Evolutionary conservation across 148 eudicot species (phyloP), one percentile per base, ranked within the genome.

Genomic region (Euryodendron excelsum): DNA sequence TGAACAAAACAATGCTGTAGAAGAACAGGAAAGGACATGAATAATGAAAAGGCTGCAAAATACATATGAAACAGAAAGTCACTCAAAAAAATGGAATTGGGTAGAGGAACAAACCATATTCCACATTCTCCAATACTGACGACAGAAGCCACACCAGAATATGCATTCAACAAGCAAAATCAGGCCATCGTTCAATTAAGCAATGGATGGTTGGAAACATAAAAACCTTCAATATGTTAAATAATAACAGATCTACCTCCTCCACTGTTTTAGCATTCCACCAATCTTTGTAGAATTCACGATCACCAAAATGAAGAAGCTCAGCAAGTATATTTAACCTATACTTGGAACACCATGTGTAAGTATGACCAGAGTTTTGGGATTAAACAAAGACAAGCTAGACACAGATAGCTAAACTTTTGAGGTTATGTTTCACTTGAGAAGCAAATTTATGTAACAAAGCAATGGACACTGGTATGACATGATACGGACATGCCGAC

Each of bases 41-140:
- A 73, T 59, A 21, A 73, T 36, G 30, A 48, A 62, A 72, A 72
- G 18, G 74, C 9, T 56, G 47, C 33, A 82, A 66, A 61, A 12
- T 28, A 56, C 14, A 64, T 34, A 48, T 59, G 25, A 62, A 56
- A 78, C 60, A 76, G 23, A 76, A 67, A 69, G 53, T 23, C 48
- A 48, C 63, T 45, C 17, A 33, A 3, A 69, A 11, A 50, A 65
- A 47, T 25, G 37, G 53, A 39, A 15, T 33, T 39, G 21, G 80
- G 71, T 69, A 36, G 79, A 39, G 61, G 63, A 48, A 87, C 91
- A 66, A 84, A 95, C 99, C 99, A 95, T 95, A 90, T 95, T 95
- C 99, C 99, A 95, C 93, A 90, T 90, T 87, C 99, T 91, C 99
- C 99, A 95, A 72, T 95, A 95, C 99, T 95, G 93, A 80, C 68